phyloP scores from a whole-genome alignment of 768 basidiomycete species.

The Russula dissimulans region DNA sequence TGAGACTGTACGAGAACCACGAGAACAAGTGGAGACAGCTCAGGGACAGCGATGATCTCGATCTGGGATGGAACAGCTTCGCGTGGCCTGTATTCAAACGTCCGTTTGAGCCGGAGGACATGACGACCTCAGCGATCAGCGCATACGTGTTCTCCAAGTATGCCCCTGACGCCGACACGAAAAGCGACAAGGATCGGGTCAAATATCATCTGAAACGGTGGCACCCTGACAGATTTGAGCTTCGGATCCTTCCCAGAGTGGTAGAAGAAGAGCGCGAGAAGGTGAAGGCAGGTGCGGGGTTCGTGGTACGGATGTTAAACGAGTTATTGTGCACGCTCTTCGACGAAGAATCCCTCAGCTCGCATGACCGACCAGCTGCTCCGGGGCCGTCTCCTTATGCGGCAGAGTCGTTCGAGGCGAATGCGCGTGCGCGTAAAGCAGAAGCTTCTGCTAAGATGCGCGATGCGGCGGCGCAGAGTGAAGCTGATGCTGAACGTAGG shows the following conservation, averaged over 20 bases:
- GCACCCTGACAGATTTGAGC: slow-evolving; percentile 81
- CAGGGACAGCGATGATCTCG: slow-evolving; percentile 32
- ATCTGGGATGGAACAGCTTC: slow-evolving; percentile 46
- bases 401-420: slow-evolving; percentile 17
- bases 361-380: background rate
- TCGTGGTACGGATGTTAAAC: slow-evolving; percentile 62
- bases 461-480: slow-evolving; percentile 17
- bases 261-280: slow-evolving; percentile 51
- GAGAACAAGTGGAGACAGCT: slow-evolving; percentile 50
- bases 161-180: slow-evolving; percentile 45
- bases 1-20: slow-evolving; percentile 48
- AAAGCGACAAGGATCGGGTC: slow-evolving; percentile 56
- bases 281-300: slow-evolving; percentile 65
- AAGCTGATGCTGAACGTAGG: slow-evolving; percentile 19
- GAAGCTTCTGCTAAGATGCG: slow-evolving; percentile 22
- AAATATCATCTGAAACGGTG: slow-evolving; percentile 67
- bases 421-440: slow-evolving; percentile 14
- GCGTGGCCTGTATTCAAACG: slow-evolving; percentile 66
- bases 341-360: too few relatives aligned
- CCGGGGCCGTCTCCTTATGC: slow-evolving; percentile 16
- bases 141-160: slow-evolving; percentile 54
- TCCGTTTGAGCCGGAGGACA: slow-evolving; percentile 49
- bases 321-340: slow-evolving; percentile 32
- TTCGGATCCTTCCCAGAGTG: slow-evolving; percentile 56
- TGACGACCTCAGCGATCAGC: slow-evolving; percentile 45